Evolutionary conservation across 129 eudicot species (phyloP), one percentile per base, ranked within the genome.

Genomic region (Artemisia tridentata): DNA sequence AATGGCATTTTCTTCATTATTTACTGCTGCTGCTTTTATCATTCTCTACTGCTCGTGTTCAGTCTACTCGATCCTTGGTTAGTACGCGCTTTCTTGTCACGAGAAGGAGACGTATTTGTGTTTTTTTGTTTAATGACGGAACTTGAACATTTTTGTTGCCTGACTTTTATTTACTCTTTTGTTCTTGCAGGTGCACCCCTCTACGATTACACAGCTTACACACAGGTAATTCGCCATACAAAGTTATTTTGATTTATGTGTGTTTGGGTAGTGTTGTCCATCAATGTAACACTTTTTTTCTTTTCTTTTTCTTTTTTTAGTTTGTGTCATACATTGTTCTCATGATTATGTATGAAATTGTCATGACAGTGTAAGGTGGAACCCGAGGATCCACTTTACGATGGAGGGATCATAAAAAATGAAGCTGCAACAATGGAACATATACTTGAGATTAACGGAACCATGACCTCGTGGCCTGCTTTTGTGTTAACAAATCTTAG

Each of bases 181-280:
- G 55, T 60, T 54, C 10, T 27, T 74, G 86, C 88, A 91, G 96
- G 86, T 72, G 88, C 80, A 53, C 87, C 89, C 59, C 75, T 81
- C 12, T 91, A 91, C 20, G 97, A 91, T 75, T 86, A 80, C 27
- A 76, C 93, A 60, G 97, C 97, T 49, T 91, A 84, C 72, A 82
- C 85, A 1, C 81, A 86, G 93, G 96, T 31, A 31, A 5, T 31
- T 31, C 41, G 7, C 1, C 7, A 31, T 31, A 31, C 7, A 31
- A 31, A 31, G 41, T 5, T 31, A 31, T 31, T 31, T 31, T 31
- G 7, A 31, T 31, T 31, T 7, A 31, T 31, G 41, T 31, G 41
- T 31, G 34, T 29, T 29, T 31, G 7, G 41, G 41, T 31, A 31
- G 41, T 13, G 54, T 13, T 50, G 10, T 11, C 17, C 10, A 50